Evolutionary conservation across 2,329 filamentous ascomycete genomes (phyloP), one percentile per base, ranked within the genome.

Genomic region (Trichoderma sp.): DNA sequence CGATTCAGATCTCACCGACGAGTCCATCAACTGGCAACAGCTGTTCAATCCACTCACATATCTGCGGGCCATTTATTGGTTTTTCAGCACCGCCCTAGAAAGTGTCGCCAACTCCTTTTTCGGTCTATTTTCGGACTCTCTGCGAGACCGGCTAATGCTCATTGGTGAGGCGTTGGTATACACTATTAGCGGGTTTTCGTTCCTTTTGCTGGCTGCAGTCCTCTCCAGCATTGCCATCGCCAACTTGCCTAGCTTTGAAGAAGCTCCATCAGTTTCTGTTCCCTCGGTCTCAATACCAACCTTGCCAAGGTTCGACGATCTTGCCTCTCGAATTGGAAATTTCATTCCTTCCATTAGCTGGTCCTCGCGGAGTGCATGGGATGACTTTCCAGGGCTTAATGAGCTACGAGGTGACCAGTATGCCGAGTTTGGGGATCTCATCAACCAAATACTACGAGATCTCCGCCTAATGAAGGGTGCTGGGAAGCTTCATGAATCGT

Each of bases 401-500:
- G 59, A 63, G 32, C 39, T 58, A 4, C 72, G 75, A 6, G 74
- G 74, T 15, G 68, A 75, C 4, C 72, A 76, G 11, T 70, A 69
- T 9, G 74, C 73, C 23, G 72, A 74, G 9, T 67, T 78, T 4
- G 74, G 77, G 4, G 72, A 74, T 15, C 77, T 76, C 57, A 58
- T 77, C 28, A 77, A 74, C 50, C 75, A 76, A 43, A 77, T 80
- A 28, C 20, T 66, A 39, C 68, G 71, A 32, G 71, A 72, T 23
- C 59, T 72, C 3, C 47, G 68, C 32, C 20, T 75, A 6, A 66
- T 84, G 59, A 76, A 77, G 23, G 75, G 78, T 6, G 74, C 79
- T 4, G 74, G 74, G 3, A 77, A 79, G 11, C 75, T 83, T 1
- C 82, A 85, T 23, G 76, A 81, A 0, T 77, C 76, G 2, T 80